A percentile compares a stretch with the other conserved stretches of the same genome.
Conservation (phyloP, 345 rosid genomes). For the Moringa oleifera region DNA sequence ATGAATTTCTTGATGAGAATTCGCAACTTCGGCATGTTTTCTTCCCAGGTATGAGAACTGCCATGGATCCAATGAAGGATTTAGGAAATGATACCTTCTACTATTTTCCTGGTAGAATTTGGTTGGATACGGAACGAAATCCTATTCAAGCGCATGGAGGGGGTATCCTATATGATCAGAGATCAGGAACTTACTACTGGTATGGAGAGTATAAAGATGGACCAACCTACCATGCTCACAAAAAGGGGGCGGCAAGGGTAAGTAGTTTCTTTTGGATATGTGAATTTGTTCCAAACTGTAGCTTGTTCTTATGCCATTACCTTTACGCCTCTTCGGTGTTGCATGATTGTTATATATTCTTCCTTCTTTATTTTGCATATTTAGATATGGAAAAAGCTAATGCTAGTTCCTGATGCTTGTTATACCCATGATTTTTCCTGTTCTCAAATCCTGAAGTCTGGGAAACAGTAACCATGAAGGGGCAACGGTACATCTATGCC, state of each 20-base stretch:
- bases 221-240: conserved; percentile 73
- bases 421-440: neutral
- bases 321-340: neutral
- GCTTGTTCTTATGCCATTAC: neutral
- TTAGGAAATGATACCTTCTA: conserved; percentile 45
- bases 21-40: conserved; percentile 71
- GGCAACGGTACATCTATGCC: too few relatives aligned
- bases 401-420: conserved; percentile 5
- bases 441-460: neutral
- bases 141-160: conserved; percentile 98
- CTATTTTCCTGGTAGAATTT: conserved; percentile 69
- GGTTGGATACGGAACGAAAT: conserved; percentile 88
- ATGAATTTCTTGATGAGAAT: conserved; percentile 96
- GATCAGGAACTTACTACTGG: conserved; percentile 68
- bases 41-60: conserved; percentile 65
- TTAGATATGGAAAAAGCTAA: conserved; percentile 3
- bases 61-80: conserved; percentile 54
- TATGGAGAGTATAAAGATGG: conserved; percentile 96
- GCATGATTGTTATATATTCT: neutral
- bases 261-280: conserved; percentile 22
- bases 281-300: conserved; percentile 8
- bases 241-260: conserved; percentile 82
- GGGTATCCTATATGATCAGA: conserved; percentile 60
- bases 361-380: neutral
- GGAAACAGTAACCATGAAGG: neutral